Percentiles rank a stretch among this genome's conserved stretches.
Evolutionary conservation across 768 basidiomycete species (phyloP).

Genomic region (Mycena epipterygia): DNA sequence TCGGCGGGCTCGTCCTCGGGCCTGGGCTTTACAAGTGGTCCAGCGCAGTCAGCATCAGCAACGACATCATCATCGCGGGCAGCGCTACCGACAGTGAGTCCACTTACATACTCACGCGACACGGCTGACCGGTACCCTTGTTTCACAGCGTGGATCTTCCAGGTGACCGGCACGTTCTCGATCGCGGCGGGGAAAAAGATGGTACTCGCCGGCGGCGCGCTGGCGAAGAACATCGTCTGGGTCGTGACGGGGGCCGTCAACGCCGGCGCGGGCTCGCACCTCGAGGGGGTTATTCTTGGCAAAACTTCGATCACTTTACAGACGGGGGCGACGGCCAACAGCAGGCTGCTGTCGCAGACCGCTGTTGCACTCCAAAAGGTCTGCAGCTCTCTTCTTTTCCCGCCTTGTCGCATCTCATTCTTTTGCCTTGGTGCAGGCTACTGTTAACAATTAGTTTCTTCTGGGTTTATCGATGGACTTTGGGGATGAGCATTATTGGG

Average conservation of each 20-base stretch:
- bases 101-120: background rate
- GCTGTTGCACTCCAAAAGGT: slow-evolving; percentile 33
- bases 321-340: slow-evolving; percentile 35
- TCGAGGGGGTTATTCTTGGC: slow-evolving; percentile 38
- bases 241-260: slow-evolving; percentile 32
- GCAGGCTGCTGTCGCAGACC: slow-evolving; percentile 40
- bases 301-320: slow-evolving; percentile 29
- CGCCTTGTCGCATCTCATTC: no score
- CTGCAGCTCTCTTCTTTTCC: no score
- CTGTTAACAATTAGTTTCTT: no score
- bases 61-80: slow-evolving; percentile 1
- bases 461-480: no score
- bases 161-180: slow-evolving; percentile 34
- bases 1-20: background rate
- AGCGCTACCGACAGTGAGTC: background rate
- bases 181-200: slow-evolving; percentile 17
- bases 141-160: slow-evolving; percentile 40
- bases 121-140: background rate
- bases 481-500: no score
- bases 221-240: slow-evolving; percentile 40
- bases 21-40: slow-evolving; percentile 1
- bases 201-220: slow-evolving; percentile 38
- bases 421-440: no score
- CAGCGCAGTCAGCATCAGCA: background rate
- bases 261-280: slow-evolving; percentile 28